Evolutionary conservation across 176 grass and related monocot species (phyloP).

Genomic region (Musa troglodytarum): DNA sequence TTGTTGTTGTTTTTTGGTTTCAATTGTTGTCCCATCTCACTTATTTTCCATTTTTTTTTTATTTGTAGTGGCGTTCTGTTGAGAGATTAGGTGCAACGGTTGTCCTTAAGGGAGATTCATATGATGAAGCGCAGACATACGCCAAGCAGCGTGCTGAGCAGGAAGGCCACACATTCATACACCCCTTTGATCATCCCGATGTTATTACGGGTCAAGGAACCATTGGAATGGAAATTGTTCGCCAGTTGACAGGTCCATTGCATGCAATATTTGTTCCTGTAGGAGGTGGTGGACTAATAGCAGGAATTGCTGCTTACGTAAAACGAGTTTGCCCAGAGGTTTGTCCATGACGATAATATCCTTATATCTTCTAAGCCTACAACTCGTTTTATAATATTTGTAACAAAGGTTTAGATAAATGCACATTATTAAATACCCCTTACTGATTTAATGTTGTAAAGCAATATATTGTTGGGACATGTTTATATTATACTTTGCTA

Average conservation of each 20-base stretch:
- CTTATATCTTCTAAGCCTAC: background rate
- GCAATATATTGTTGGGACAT: too few species aligned
- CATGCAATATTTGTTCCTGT: slow-evolving; percentile 99
- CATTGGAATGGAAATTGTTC: slow-evolving; percentile 93
- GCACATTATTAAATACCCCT: too few species aligned
- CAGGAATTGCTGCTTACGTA: slow-evolving; percentile 96
- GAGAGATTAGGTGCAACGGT: slow-evolving; percentile 85
- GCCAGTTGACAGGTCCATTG: slow-evolving; percentile 62
- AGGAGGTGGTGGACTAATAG: slow-evolving; percentile 93
- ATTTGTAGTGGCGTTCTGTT: slow-evolving; percentile 75
- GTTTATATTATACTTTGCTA: too few species aligned
- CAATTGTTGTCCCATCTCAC: background rate
- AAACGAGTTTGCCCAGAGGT: slow-evolving; percentile 95
- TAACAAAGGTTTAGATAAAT: too few species aligned
- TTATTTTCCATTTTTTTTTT: slow-evolving; percentile 7
- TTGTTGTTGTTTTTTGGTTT: background rate
- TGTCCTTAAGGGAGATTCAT: slow-evolving; percentile 76
- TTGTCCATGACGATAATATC: background rate
- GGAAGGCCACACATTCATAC: slow-evolving; percentile 84
- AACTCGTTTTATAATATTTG: too few species aligned
- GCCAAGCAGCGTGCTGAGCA: slow-evolving; percentile 69
- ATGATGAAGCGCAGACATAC: slow-evolving; percentile 86
- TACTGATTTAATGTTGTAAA: too few species aligned
- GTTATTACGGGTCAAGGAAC: slow-evolving; percentile 92
- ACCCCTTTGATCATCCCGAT: slow-evolving; percentile 94